Evolutionary conservation across 176 grass and related monocot species (phyloP), one percentile per base, ranked within the genome.

Genomic region (Avena atlantica): DNA sequence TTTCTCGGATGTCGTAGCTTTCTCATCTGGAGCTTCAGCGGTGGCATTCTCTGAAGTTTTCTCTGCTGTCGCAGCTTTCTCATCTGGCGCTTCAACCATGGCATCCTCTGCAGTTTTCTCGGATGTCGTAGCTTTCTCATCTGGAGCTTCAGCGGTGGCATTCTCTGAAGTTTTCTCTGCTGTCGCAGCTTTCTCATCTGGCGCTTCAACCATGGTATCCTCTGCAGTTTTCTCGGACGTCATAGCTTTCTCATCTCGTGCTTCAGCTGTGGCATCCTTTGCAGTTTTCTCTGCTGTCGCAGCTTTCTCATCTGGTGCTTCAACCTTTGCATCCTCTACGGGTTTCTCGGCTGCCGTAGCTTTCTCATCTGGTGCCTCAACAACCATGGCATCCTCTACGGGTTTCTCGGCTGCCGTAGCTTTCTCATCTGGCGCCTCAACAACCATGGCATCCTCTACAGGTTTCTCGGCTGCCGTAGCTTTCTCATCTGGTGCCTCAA

Each of bases 241-340:
- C 2, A 27, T 19, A 29, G 80, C 11, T 65, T 83, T 42, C 40
- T 42, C 40, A 42, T 42, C 40, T 42, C 40, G 16, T 21, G 19
- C 61, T 42, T 86, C 61, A 16, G 25, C 59, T 23, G 45, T 53
- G 74, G 15, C 66, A 61, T 81, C 60, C 81, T 25, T 27, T 51
- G 57, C 60, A 76, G 62, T 65, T 24, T 65, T 65, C 62, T 3
- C 12, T 4, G 24, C 24, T 27, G 27, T 12, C 13, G 62, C 40
- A 42, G 53, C 72, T 61, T 79, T 76, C 27, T 53, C 45, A 53
- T 60, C 89, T 45, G 44, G 16, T 34, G 19, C 61, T 55, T 86
- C 61, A 16, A 45, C 59, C 23, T 25, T 53, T 66, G 15, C 66
- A 61, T 76, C 60, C 81, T 25, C 40, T 51, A 66, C 60, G 74